Base-by-base conservation (phyloP, 331 rosid genomes). In the Quercus tomentella region DNA sequence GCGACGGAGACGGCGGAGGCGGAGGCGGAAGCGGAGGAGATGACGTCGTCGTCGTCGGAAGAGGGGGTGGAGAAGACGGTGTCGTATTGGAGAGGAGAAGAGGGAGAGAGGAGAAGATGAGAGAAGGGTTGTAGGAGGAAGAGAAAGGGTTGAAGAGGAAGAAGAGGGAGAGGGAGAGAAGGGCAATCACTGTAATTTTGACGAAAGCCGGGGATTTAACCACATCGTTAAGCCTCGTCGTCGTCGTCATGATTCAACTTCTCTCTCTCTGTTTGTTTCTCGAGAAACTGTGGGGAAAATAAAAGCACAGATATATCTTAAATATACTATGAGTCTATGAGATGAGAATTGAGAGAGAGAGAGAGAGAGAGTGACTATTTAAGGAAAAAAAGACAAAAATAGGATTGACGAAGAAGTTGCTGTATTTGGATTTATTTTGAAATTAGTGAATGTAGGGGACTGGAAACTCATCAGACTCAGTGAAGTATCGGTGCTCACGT, bases 81-180 rank as follows among this genome's bases (percentile, higher is more conserved):
- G 17, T 9, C 52, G 6, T 67, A 18, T 31, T 33, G 58, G 73
- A 25, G 80, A 80, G 8, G 80, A 82, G 14, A 52, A 79, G 33
- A 69, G 81, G 22, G 77, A 78, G 28, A 66, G 89, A 77, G 88
- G 75, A 78, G 79, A 81, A 77, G 61, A 82, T 1, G 61, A 78
- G 15, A 77, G 75, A 58, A 15, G 84, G 56, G 26, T 76, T 43
- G 45, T 41, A 41, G 30, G 83, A 0, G 70, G 88, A 76, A 52
- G 85, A 74, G 83, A 79, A 82, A 49, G 80, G 80, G 55, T 79
- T 76, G 67, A 84, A 78, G 78, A 89, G 69, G 62, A 92, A 68
- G 70, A 87, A 70, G 76, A 89, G 72, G 56, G 91, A 76, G 75
- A 91, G 65, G 56, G 87, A 87, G 84, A 89, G 73, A 52, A 91